phyloP scores from a whole-genome alignment of 2,329 filamentous ascomycete genomes.

The Cladosporium sp. region DNA sequence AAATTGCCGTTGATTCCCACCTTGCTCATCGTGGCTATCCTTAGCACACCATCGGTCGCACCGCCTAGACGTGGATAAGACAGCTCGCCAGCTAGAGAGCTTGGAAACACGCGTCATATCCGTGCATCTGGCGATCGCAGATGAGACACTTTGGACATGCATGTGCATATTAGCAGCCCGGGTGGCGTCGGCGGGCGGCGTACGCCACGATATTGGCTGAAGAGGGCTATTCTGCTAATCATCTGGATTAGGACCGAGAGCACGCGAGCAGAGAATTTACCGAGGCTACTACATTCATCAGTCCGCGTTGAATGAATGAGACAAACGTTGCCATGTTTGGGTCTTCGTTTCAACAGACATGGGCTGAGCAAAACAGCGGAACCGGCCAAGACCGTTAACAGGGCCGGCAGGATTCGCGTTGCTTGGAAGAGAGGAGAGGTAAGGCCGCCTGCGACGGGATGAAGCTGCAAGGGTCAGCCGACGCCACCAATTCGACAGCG shows the following conservation, averaged over 20 bases:
- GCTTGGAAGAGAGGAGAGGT: background rate
- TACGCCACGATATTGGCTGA: conserved; percentile 4
- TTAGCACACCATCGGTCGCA: too few species aligned
- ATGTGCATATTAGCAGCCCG: background rate
- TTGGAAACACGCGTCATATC: conserved; percentile 4
- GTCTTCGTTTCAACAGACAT: too few species aligned
- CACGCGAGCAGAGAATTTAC: background rate
- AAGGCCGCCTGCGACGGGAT: background rate
- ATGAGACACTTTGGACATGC: background rate
- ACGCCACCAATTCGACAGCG: conserved; percentile 7
- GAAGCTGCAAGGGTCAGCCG: conserved; percentile 2
- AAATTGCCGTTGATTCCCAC: too few species aligned
- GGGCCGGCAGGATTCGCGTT: background rate
- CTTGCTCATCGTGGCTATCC: too few species aligned
- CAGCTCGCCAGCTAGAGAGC: background rate
- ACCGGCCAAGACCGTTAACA: background rate
- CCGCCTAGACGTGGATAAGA: background rate
- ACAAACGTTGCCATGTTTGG: too few species aligned
- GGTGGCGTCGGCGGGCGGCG: conserved; percentile 1
- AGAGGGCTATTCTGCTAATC: background rate
- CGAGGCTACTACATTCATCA: too few species aligned
- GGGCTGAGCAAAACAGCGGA: too few species aligned
- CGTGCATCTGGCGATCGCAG: conserved; percentile 1
- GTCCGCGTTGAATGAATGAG: too few species aligned
- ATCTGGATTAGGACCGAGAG: background rate